Conservation (phyloP, 176 grass and related monocot species). For the Oryza meridionalis region DNA sequence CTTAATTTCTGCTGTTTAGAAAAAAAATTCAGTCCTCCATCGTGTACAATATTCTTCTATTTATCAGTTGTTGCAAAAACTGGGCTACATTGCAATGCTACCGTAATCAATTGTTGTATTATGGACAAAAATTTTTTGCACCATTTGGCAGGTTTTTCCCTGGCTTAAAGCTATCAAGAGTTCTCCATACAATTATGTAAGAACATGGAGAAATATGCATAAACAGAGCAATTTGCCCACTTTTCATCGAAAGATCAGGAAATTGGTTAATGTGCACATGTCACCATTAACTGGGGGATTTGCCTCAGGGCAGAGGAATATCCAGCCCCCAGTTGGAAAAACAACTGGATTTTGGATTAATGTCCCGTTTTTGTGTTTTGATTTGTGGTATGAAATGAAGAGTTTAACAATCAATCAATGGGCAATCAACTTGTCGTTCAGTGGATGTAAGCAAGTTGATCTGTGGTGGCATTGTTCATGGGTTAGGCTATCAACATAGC, state of each 20-base stretch:
- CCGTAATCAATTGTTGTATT: background rate
- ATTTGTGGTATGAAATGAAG: background rate
- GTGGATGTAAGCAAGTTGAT: background rate
- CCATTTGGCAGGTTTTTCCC: background rate
- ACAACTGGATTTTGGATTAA: background rate
- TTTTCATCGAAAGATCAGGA: background rate
- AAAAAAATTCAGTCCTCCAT: conserved; percentile 2
- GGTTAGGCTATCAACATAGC: no score
- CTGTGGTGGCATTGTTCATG: conserved; percentile 1
- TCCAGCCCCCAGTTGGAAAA: background rate
- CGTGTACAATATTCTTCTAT: conserved; percentile 25
- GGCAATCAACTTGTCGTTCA: background rate
- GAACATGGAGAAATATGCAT: background rate
- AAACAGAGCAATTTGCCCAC: background rate
- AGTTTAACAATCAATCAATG: background rate
- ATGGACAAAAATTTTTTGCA: conserved; percentile 5
- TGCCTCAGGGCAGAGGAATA: background rate
- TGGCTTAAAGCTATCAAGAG: background rate
- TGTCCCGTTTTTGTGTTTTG: background rate
- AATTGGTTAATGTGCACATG: background rate
- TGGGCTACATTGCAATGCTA: background rate
- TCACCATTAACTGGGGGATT: background rate
- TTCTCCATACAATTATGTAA: background rate
- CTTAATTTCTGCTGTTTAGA: conserved; percentile 20
- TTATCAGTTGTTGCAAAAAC: background rate